Evolutionary conservation across 257 asterid species (phyloP).

Genomic region (Lantana camara): DNA sequence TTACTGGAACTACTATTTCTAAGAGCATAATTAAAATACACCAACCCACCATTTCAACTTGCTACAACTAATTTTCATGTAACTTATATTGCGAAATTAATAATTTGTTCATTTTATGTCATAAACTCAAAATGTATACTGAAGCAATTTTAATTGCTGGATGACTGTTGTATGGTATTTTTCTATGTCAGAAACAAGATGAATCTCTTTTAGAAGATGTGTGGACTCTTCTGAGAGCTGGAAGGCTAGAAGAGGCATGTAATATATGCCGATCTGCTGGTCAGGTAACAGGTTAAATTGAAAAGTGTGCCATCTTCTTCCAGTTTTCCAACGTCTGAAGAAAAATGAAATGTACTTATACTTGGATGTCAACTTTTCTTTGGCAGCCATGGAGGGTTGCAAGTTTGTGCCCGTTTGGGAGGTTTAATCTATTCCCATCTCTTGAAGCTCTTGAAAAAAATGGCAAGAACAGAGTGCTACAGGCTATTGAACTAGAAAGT

Average conservation of each 20-base stretch:
- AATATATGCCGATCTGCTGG: slow-evolving; percentile 93
- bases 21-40: neutral
- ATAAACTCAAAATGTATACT: neutral
- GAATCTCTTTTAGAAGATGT: slow-evolving; percentile 97
- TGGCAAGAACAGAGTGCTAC: slow-evolving; percentile 84
- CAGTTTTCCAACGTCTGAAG: slow-evolving; percentile 5
- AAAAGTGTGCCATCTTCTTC: slow-evolving; percentile 25
- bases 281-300: slow-evolving; percentile 59
- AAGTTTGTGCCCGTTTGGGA: slow-evolving; percentile 82
- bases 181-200: slow-evolving; percentile 76
- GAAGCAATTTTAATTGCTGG: slow-evolving; percentile 11
- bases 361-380: slow-evolving; percentile 33
- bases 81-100: slow-evolving; percentile 13
- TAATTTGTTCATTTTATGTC: slow-evolving; percentile 1
- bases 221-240: slow-evolving; percentile 91
- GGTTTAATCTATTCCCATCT: slow-evolving; percentile 70
- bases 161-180: slow-evolving; percentile 15
- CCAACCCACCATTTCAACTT: slow-evolving; percentile 2
- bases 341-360: slow-evolving; percentile 27
- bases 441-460: slow-evolving; percentile 72
- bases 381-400: slow-evolving; percentile 99
- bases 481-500: slow-evolving; percentile 91
- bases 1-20: neutral
- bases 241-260: slow-evolving; percentile 94
- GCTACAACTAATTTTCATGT: slow-evolving; percentile 14